phyloP scores from a whole-genome alignment of 306 rosid species.

The Cyamopsis tetragonoloba region DNA sequence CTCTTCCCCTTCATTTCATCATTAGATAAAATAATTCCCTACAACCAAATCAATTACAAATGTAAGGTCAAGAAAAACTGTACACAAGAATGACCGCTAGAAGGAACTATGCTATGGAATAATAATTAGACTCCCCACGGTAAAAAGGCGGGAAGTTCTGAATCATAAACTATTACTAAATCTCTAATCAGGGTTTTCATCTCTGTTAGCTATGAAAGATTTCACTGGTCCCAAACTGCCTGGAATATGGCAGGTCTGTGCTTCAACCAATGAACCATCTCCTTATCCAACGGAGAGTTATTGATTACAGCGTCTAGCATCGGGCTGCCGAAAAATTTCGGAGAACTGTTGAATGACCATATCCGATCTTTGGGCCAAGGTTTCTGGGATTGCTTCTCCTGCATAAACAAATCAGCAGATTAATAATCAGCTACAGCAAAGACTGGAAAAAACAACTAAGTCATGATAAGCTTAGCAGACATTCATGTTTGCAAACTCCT shows the following conservation, averaged over 20 bases:
- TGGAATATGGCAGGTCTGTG: conserved; percentile 80
- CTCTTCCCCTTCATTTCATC: conserved; percentile 33
- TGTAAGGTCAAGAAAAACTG: conserved; percentile 57
- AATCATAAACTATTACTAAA: conserved; percentile 53
- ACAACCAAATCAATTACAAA: conserved; percentile 59
- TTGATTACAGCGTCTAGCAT: conserved; percentile 76
- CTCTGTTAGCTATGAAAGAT: conserved; percentile 49
- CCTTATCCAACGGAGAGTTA: conserved; percentile 65
- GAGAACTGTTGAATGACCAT: conserved; percentile 77
- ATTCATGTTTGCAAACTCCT: too few species aligned
- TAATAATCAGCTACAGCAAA: conserved; percentile 4
- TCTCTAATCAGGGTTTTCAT: conserved; percentile 30
- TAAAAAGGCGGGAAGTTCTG: conserved; percentile 62
- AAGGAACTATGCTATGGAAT: conserved; percentile 42
- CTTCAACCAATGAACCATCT: conserved; percentile 94
- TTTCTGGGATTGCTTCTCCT: conserved; percentile 94
- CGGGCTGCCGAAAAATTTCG: conserved; percentile 83
- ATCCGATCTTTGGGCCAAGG: conserved; percentile 93
- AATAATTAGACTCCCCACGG: conserved; percentile 53
- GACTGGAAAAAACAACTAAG: background rate
- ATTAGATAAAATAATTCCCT: conserved; percentile 56
- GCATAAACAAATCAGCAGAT: conserved; percentile 22
- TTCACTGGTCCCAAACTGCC: conserved; percentile 79
- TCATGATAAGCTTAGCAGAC: too few species aligned
- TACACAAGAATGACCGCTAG: conserved; percentile 69